Evolutionary conservation across 805 yeast genomes (phyloP).

Genomic region (Blastobotrys muscicola): DNA sequence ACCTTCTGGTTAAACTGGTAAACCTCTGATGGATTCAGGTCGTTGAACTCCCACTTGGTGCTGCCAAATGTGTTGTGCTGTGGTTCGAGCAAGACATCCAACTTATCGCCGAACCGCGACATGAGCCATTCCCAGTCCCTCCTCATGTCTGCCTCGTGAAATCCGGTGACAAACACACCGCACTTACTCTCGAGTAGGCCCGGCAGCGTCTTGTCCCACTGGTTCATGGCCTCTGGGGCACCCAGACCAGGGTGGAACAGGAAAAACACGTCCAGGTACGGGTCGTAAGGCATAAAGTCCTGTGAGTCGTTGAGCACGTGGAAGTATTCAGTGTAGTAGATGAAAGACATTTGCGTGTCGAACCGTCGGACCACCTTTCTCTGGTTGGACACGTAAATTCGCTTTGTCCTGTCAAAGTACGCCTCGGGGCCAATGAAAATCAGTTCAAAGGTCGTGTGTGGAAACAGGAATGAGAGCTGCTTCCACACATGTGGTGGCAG

Average conservation of each 20-base stretch:
- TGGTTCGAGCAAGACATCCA: conserved; percentile 73
- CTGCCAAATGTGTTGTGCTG: conserved; percentile 68
- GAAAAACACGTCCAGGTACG: conserved; percentile 87
- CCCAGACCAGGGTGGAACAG: conserved; percentile 93
- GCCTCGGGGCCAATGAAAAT: conserved; percentile 95
- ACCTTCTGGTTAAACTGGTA: conserved; percentile 85
- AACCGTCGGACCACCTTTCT: conserved; percentile 48
- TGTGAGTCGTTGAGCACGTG: conserved; percentile 84
- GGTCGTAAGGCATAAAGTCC: conserved; percentile 96
- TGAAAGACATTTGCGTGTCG: conserved; percentile 63
- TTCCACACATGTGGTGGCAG: conserved; percentile 94
- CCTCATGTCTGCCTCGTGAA: conserved; percentile 60
- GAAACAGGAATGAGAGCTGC: conserved; percentile 79
- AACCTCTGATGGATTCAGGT: conserved; percentile 83
- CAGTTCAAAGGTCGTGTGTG: conserved; percentile 70
- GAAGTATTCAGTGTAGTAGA: conserved; percentile 85
- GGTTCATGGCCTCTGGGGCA: conserved; percentile 65
- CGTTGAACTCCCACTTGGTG: conserved; percentile 92
- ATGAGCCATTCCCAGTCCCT: conserved; percentile 67
- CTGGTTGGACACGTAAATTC: conserved; percentile 48
- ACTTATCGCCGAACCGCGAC: conserved; percentile 57
- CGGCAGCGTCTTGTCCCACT: conserved; percentile 79
- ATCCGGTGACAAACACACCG: conserved; percentile 83
- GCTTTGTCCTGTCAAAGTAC: conserved; percentile 61
- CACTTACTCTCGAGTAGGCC: conserved; percentile 90